These are phyloP conservation scores for Hymenoscyphus salicellus DNA, from an alignment of 2,329 filamentous ascomycete species.

Conservation along the genomic window DNA sequence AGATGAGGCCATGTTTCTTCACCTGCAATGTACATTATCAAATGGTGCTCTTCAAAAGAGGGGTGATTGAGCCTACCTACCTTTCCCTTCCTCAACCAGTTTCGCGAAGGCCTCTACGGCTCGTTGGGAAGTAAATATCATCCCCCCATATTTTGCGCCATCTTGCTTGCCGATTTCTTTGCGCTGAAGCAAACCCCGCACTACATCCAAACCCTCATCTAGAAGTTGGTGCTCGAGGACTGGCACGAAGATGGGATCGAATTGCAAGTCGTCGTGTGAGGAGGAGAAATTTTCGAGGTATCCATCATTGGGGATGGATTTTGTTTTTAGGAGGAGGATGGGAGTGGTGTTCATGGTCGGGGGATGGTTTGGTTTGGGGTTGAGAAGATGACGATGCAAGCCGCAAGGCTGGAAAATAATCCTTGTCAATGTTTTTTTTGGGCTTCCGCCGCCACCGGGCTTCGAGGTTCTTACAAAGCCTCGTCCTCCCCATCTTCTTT, in stretches of 20 bases:
- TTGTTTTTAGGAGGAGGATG: constrained; percentile 74
- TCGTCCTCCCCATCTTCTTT: not conserved
- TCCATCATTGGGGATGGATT: constrained; percentile 65
- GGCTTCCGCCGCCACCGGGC: not conserved
- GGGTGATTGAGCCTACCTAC: constrained; percentile 14
- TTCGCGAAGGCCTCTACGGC: constrained; percentile 75
- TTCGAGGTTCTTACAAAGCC: constrained; percentile 17
- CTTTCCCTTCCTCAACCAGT: constrained; percentile 51
- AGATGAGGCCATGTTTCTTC: constrained; percentile 49
- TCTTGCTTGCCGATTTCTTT: constrained; percentile 40
- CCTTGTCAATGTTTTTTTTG: constrained; percentile 5
- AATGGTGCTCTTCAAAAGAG: not conserved
- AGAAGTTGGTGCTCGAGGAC: constrained; percentile 71
- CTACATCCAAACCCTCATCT: constrained; percentile 52
- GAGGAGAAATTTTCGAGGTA: constrained; percentile 67
- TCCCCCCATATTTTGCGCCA: constrained; percentile 60
- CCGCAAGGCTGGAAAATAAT: constrained; percentile 8
- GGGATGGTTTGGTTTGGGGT: not conserved
- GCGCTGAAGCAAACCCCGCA: constrained; percentile 50
- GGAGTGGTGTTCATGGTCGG: constrained; percentile 40
- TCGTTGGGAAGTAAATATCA: constrained; percentile 81
- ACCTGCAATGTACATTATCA: constrained; percentile 14
- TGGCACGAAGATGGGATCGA: constrained; percentile 69
- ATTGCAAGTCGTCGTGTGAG: constrained; percentile 43
- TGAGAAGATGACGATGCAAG: constrained; percentile 6